A percentile compares a stretch with the other conserved stretches of the same genome.
Evolutionary conservation across 2,329 filamentous ascomycete species (phyloP).

Genomic region (Diaporthe helianthi): DNA sequence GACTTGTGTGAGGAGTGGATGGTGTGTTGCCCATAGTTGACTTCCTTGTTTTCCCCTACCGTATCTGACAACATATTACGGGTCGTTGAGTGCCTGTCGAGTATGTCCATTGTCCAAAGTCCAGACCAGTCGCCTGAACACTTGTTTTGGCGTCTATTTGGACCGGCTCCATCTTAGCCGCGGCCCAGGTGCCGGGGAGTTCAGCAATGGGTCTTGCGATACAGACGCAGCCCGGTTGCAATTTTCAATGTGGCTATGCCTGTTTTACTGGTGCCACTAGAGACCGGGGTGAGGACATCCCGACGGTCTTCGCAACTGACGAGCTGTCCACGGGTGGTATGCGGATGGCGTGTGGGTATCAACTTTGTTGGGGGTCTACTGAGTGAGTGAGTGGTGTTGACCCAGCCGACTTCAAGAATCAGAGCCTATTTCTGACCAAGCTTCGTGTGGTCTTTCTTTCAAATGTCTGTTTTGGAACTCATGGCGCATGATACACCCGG

Average conservation of each 20-base stretch:
- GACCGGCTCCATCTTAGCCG: background rate
- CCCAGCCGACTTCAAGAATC: too few relatives aligned
- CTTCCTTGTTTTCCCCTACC: background rate
- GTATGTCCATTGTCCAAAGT: too few relatives aligned
- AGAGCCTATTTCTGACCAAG: background rate
- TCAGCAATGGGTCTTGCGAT: background rate
- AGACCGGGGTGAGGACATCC: background rate
- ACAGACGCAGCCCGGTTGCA: background rate
- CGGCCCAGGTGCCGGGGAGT: background rate
- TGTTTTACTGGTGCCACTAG: background rate
- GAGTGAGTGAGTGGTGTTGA: background rate
- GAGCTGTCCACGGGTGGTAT: background rate
- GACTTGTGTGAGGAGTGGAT: background rate
- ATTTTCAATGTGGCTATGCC: background rate
- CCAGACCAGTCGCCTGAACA: background rate
- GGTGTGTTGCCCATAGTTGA: background rate
- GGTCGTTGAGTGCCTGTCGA: background rate
- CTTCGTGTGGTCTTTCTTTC: background rate
- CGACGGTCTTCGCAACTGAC: background rate
- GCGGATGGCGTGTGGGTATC: background rate
- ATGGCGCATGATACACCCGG: background rate
- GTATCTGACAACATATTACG: background rate
- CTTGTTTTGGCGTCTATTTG: background rate
- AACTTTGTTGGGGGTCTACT: background rate
- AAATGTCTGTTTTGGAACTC: background rate